A percentile compares a stretch with the other conserved stretches of the same genome.
phyloP scores from a whole-genome alignment of 2,329 filamentous ascomycete genomes.

The Xylariaceae sp. region DNA sequence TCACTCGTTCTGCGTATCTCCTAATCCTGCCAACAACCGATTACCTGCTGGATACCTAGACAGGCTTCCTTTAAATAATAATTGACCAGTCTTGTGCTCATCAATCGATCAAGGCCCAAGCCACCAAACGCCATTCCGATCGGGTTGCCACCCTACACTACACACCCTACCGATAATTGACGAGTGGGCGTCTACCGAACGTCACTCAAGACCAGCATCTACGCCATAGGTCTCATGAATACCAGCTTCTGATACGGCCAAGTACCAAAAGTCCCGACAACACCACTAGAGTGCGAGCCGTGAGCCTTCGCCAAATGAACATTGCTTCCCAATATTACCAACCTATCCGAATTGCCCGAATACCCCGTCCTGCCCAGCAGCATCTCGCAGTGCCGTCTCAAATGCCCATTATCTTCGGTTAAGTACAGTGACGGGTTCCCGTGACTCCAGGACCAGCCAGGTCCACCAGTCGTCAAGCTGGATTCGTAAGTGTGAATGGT shows the following conservation, averaged over 20 bases:
- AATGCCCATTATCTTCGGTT: constrained; percentile 17
- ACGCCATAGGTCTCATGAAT: constrained; percentile 2
- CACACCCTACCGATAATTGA: constrained; percentile 3
- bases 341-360: background rate
- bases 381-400: constrained; percentile 17
- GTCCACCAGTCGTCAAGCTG: constrained; percentile 33
- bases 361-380: constrained; percentile 7
- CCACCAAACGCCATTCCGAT: constrained; percentile 7
- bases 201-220: constrained; percentile 5
- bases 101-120: constrained; percentile 2
- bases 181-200: constrained; percentile 3
- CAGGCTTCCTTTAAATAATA: constrained; percentile 1
- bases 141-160: background rate
- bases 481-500: constrained; percentile 29
- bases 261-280: background rate
- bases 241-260: background rate
- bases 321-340: constrained; percentile 11
- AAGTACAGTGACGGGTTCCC: constrained; percentile 20
- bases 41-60: background rate
- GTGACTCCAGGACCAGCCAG: constrained; percentile 25
- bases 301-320: constrained; percentile 2
- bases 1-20: background rate
- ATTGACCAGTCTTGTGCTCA: background rate
- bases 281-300: background rate
- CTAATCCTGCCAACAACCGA: background rate